phyloP scores from a whole-genome alignment of 2,329 filamentous ascomycete species.

The Venturia carpophila region DNA sequence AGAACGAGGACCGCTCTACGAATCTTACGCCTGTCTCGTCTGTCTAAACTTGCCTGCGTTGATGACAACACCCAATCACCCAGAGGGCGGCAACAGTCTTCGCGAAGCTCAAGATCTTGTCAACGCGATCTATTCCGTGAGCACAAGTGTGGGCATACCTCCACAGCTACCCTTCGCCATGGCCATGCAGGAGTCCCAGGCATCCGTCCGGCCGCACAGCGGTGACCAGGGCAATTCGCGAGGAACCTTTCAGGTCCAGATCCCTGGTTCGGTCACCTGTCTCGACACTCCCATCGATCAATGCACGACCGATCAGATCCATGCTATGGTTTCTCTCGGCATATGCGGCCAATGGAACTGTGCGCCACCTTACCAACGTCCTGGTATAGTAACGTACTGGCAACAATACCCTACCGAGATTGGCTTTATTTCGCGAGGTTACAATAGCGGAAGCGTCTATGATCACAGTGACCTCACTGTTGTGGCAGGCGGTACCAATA shows the following conservation, averaged over 20 bases:
- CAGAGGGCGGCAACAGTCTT: neutral
- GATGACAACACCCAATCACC: neutral
- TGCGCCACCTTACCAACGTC: conserved; percentile 1
- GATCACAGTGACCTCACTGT: neutral
- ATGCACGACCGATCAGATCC: neutral
- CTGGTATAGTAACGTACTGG: neutral
- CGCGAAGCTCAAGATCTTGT: neutral
- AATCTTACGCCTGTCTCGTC: conserved; percentile 5
- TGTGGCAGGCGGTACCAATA: neutral
- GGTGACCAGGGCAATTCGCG: neutral
- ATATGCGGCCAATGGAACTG: neutral
- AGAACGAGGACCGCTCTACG: neutral
- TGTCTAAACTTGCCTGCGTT: neutral
- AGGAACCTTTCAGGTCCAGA: neutral
- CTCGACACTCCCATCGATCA: neutral
- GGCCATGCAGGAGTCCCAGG: neutral
- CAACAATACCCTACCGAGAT: neutral
- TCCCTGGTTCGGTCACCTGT: neutral
- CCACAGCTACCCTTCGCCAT: neutral
- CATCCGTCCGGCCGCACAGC: neutral
- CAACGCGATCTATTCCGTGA: neutral
- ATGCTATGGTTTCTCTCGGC: conserved; percentile 1
- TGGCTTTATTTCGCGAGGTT: neutral
- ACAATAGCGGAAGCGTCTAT: conserved; percentile 11
- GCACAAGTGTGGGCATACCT: neutral